These are phyloP conservation scores for Nicotiana paniculata DNA, from an alignment of 257 asterid species.

Conservation along the genomic window DNA sequence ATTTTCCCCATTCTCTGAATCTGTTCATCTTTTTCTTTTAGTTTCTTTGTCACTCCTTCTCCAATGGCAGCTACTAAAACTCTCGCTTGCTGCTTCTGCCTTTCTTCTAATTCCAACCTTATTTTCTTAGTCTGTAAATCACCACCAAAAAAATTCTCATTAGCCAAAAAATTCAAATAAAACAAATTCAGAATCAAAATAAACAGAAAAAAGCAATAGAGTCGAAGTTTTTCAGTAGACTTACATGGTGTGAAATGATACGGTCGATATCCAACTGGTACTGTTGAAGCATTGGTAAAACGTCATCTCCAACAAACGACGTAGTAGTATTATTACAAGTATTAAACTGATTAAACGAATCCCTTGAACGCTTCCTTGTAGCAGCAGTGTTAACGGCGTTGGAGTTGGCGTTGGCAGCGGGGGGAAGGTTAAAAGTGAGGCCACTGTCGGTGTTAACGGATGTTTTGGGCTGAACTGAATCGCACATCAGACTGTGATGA, in stretches of 20 bases:
- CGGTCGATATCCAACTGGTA: conserved; percentile 53
- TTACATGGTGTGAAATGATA: conserved; percentile 60
- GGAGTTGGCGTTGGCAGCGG: not conserved
- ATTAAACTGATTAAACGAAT: conserved; percentile 26
- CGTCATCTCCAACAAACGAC: conserved; percentile 28
- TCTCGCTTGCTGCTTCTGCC: conserved; percentile 54
- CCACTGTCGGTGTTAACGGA: conserved; percentile 59
- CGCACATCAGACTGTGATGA: conserved; percentile 30
- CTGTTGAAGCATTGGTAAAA: conserved; percentile 43
- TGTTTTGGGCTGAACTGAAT: conserved; percentile 40
- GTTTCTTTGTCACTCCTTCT: conserved; percentile 39
- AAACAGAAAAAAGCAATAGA: not conserved
- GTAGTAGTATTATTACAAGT: conserved; percentile 9
- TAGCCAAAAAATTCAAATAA: not conserved
- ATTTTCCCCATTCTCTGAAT: conserved; percentile 53
- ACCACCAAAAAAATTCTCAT: not conserved
- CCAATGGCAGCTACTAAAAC: conserved; percentile 41
- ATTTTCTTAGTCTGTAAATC: conserved; percentile 44
- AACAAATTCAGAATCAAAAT: not conserved
- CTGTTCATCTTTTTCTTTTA: conserved; percentile 69
- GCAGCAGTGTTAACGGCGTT: not conserved
- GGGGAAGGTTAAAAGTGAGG: conserved; percentile 30
- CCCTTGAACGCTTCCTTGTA: conserved; percentile 50
- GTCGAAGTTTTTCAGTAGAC: not conserved
- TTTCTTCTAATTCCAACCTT: conserved; percentile 55